These are phyloP conservation scores for Plasmodium relictum DNA, from an alignment of 169 alveolate genomes.

Conservation along the genomic window DNA sequence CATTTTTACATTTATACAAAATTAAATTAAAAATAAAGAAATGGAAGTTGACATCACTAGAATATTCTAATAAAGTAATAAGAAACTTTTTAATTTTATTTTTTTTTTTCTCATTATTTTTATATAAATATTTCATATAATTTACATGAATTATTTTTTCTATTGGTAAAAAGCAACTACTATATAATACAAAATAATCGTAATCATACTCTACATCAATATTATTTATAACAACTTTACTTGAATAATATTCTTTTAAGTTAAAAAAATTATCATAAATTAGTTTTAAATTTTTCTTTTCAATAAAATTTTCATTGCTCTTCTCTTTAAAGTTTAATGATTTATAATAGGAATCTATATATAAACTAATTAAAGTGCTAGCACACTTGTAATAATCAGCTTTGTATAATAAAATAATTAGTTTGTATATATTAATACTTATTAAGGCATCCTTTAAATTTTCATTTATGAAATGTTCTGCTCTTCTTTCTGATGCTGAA, in stretches of 20 bases:
- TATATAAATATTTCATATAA: conserved; percentile 58
- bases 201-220: conserved; percentile 27
- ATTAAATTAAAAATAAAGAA: conserved; percentile 64
- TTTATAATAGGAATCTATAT: conserved; percentile 32
- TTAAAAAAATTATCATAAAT: neutral
- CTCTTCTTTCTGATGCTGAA: conserved; percentile 51
- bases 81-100: conserved; percentile 50
- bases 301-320: neutral
- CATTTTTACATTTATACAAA: conserved; percentile 70
- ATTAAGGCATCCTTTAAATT: conserved; percentile 53
- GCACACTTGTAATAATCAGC: conserved; percentile 70
- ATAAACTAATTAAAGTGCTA: conserved; percentile 39
- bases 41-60: conserved; percentile 56
- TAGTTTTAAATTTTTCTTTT: neutral
- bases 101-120: conserved; percentile 57
- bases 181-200: conserved; percentile 18
- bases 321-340: neutral
- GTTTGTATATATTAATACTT: conserved; percentile 34
- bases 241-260: neutral
- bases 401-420: conserved; percentile 49
- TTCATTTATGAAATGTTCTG: conserved; percentile 69
- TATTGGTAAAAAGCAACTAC: conserved; percentile 41
- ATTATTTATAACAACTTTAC: neutral
- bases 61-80: conserved; percentile 36
- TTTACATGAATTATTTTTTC: conserved; percentile 58